Conservation (phyloP, 495 filamentous ascomycete species). For the Letharia columbiana region DNA sequence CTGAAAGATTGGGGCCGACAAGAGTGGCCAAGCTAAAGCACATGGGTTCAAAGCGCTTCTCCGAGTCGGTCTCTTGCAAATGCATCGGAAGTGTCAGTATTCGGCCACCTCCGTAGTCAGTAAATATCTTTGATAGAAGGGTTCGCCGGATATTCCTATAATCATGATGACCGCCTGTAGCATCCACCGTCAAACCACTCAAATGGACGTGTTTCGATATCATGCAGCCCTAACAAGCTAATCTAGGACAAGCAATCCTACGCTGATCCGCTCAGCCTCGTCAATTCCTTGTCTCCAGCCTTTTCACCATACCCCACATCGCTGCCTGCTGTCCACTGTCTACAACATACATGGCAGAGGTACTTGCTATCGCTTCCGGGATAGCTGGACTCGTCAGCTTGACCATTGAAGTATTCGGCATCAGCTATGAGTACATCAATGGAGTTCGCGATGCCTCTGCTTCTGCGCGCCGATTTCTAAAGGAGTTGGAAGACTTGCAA, state of each 20-base stretch:
- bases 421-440: constrained; percentile 10
- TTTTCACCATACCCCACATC: background rate
- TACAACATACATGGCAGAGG: constrained; percentile 5
- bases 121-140: too few relatives aligned
- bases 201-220: background rate
- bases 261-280: background rate
- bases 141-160: too few relatives aligned
- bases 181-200: background rate
- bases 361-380: constrained; percentile 3
- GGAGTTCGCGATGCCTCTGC: constrained; percentile 1
- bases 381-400: constrained; percentile 7
- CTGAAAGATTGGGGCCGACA: too few relatives aligned
- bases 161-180: too few relatives aligned
- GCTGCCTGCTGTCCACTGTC: background rate
- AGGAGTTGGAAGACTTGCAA: constrained; percentile 2
- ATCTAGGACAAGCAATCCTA: background rate
- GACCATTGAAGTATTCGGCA: constrained; percentile 6
- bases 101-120: too few relatives aligned
- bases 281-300: background rate
- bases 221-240: background rate
- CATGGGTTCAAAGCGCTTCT: too few relatives aligned
- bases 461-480: background rate
- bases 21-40: too few relatives aligned
- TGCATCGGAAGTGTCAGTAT: too few relatives aligned
- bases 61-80: too few relatives aligned